These are phyloP conservation scores for Polyporus arcularius DNA, from an alignment of 768 basidiomycete species.

Conservation along the genomic window DNA sequence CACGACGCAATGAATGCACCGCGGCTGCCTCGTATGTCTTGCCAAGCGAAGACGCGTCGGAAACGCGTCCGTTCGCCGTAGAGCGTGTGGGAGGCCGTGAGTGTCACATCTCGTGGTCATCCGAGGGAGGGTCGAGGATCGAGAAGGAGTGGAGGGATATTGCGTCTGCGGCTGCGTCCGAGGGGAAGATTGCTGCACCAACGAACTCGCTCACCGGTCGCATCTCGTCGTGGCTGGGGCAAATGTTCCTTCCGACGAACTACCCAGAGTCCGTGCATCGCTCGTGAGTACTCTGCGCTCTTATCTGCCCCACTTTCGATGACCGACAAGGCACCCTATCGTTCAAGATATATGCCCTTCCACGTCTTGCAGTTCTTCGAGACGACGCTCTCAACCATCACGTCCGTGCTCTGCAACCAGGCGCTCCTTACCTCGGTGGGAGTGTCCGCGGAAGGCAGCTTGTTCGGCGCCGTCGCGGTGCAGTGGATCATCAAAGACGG, in stretches of 20 bases:
- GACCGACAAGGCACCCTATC: not conserved
- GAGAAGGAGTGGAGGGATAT: conserved; percentile 28
- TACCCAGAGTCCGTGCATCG: conserved; percentile 31
- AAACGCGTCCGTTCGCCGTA: conserved; percentile 23
- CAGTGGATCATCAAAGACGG: conserved; percentile 36
- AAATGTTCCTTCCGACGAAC: conserved; percentile 34
- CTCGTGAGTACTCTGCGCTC: conserved; percentile 24
- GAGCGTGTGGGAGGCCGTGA: conserved; percentile 29
- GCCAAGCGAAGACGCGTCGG: not conserved
- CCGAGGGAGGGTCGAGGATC: conserved; percentile 12
- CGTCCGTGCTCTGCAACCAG: conserved; percentile 32
- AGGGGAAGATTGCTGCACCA: conserved; percentile 3
- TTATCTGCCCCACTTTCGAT: not conserved
- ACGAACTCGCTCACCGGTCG: conserved; percentile 21
- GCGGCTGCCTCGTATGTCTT: not conserved
- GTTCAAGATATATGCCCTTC: conserved; percentile 25
- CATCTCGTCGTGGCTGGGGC: conserved; percentile 28
- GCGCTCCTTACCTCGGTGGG: conserved; percentile 31
- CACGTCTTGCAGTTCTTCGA: conserved; percentile 31
- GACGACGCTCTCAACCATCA: conserved; percentile 25
- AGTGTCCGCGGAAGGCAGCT: conserved; percentile 30
- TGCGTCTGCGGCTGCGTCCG: not conserved
- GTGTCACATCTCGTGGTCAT: conserved; percentile 28
- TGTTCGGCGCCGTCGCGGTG: conserved; percentile 32
- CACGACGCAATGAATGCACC: not conserved